Base-by-base conservation (phyloP, 345 rosid genomes). In the Eucalyptus cloeziana region DNA sequence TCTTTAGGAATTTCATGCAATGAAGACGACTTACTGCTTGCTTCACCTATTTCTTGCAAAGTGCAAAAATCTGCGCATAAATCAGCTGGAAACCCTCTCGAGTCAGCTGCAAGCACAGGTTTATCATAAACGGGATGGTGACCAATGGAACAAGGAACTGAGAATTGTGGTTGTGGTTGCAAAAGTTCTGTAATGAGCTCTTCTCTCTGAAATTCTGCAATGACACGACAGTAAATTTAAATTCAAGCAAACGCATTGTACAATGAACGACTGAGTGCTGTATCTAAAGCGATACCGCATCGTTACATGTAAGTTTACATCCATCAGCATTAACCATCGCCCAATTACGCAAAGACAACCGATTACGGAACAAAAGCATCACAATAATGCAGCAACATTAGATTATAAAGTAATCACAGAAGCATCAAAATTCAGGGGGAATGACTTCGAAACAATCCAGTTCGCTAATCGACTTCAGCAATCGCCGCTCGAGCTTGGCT, bases 161-260 rank as follows among this genome's bases (percentile, higher is more conserved):
- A 89, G 89, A 89, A 90, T 89, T 94, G 95, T 44, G 92, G 91
- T 37, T 80, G 92, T 43, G 93, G 94, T 79, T 90, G 88, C 49
- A 96, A 89, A 86, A 95, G 92, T 87, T 92, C 96, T 13, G 95
- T 92, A 91, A 96, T 95, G 89, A 96, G 93, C 92, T 95, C 98
- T 90, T 96, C 98, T 90, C 93, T 94, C 85, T 90, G 95, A 88
- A 94, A 91, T 89, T 92, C 99, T 96, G 97, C 87, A 92, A 88
- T 52, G 22, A 92, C 17, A 89, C 49, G 49, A 19, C 76, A 76
- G 30, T 33, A 54, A 40, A 50, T 21, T 51, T 64, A 67, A 69
- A 58, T 40, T 76, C 30, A 76, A 76, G 85, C 85, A 21, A 76
- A 3, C 9, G 2, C 47, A 76, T 40, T 11, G 85, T 76, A 40